A percentile compares a stretch with the other conserved stretches of the same genome.
phyloP scores from a whole-genome alignment of 2,329 filamentous ascomycete species.

The Trichocomaceae sp. region DNA sequence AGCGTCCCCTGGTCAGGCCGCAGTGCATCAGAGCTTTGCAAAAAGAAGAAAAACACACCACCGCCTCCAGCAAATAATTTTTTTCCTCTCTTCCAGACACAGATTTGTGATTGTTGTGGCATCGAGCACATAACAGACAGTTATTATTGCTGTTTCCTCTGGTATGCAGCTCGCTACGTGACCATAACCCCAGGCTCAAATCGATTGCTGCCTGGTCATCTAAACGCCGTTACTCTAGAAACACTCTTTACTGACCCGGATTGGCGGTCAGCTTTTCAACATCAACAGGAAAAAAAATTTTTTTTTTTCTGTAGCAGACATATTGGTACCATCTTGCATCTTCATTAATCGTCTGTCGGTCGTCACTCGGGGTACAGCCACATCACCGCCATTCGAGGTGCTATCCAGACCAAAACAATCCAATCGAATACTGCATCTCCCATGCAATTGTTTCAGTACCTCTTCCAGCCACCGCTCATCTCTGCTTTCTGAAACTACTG shows the following conservation, averaged over 20 bases:
- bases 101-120: no score
- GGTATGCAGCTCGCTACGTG: neutral
- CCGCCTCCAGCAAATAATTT: neutral
- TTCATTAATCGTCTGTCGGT: neutral
- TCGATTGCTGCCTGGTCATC: slow-evolving; percentile 11
- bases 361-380: neutral
- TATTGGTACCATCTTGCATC: slow-evolving; percentile 1
- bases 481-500: slow-evolving; percentile 6
- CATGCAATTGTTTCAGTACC: slow-evolving; percentile 9
- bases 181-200: neutral
- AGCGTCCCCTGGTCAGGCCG: slow-evolving; percentile 14
- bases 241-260: slow-evolving; percentile 13
- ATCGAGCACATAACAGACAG: neutral
- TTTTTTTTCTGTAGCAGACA: neutral
- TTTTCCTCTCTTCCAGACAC: neutral
- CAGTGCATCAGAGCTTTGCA: slow-evolving; percentile 10
- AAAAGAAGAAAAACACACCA: slow-evolving; percentile 1
- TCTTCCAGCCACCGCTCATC: slow-evolving; percentile 7
- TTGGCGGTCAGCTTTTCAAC: slow-evolving; percentile 13
- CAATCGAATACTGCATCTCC: neutral
- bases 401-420: neutral
- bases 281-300: slow-evolving; percentile 2
- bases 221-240: slow-evolving; percentile 9
- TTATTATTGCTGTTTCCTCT: neutral
- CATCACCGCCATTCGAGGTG: neutral